Percentiles rank a stretch among this genome's conserved stretches.
Conservation (phyloP, 768 basidiomycete genomes). For the Hypholoma fasciculare region DNA sequence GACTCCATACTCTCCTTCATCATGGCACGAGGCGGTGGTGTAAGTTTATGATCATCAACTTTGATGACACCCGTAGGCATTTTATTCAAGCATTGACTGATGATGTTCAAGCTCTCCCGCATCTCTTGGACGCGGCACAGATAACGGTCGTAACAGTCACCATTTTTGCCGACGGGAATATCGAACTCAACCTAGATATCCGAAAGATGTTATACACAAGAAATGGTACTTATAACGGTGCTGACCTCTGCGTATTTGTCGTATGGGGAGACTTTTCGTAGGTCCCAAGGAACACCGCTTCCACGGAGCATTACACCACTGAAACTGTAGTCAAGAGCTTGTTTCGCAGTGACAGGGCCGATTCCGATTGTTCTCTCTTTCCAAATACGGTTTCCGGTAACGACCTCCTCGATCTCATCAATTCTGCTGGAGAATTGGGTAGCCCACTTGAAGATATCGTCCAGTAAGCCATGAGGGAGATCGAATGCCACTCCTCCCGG, state of each 20-base stretch:
- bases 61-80: slow-evolving; percentile 92
- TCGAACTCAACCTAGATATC: slow-evolving; percentile 88
- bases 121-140: slow-evolving; percentile 98
- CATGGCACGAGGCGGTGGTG: slow-evolving; percentile 91
- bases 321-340: slow-evolving; percentile 92
- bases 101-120: slow-evolving; percentile 90
- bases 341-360: slow-evolving; percentile 86
- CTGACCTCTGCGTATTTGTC: slow-evolving; percentile 92
- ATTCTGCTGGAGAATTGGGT: slow-evolving; percentile 90
- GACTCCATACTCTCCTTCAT: slow-evolving; percentile 99
- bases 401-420: slow-evolving; percentile 97
- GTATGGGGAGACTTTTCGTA: slow-evolving; percentile 89
- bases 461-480: slow-evolving; percentile 95
- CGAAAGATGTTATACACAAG: background rate
- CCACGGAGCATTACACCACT: slow-evolving; percentile 97
- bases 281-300: slow-evolving; percentile 92
- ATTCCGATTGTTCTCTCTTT: slow-evolving; percentile 91
- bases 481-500: slow-evolving; percentile 98
- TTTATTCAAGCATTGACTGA: slow-evolving; percentile 95
- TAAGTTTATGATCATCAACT: slow-evolving; percentile 97
- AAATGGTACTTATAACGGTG: background rate
- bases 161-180: slow-evolving; percentile 93
- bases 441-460: slow-evolving; percentile 98
- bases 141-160: slow-evolving; percentile 98
- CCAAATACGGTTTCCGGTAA: slow-evolving; percentile 98